These are phyloP conservation scores for Vanderwaltozyma verrucispora DNA, from an alignment of 805 yeast genomes.

Conservation along the genomic window DNA sequence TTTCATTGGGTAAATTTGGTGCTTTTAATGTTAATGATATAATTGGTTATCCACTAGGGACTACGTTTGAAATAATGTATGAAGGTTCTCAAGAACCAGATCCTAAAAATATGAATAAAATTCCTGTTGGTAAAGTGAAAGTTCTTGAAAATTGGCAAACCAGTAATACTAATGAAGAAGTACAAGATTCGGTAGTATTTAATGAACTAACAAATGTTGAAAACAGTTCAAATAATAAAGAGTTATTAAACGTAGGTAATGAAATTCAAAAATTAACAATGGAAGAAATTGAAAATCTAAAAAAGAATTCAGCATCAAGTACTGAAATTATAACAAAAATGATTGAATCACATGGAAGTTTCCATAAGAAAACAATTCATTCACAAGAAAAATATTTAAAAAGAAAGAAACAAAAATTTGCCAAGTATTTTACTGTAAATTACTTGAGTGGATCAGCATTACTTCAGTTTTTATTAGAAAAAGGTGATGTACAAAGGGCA, in stretches of 20 bases:
- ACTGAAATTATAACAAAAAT: constrained; percentile 64
- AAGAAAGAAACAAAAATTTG: constrained; percentile 85
- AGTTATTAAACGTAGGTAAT: constrained; percentile 57
- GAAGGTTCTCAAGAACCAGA: constrained; percentile 8
- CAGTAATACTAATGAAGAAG: not conserved
- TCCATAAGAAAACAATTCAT: constrained; percentile 77
- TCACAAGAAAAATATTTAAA: constrained; percentile 88
- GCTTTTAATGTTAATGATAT: constrained; percentile 63
- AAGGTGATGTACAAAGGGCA: constrained; percentile 57
- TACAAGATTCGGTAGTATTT: constrained; percentile 9
- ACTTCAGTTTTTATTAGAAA: constrained; percentile 64
- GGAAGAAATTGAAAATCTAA: constrained; percentile 79
- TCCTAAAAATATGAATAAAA: constrained; percentile 12
- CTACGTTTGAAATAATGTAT: constrained; percentile 73
- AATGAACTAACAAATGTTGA: constrained; percentile 21
- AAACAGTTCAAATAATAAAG: constrained; percentile 53
- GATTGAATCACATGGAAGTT: constrained; percentile 74
- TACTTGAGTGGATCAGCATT: constrained; percentile 61
- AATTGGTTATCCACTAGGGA: constrained; percentile 78
- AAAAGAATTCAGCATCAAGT: constrained; percentile 47
- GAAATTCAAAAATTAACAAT: constrained; percentile 61
- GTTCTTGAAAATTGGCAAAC: constrained; percentile 6
- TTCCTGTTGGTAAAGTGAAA: constrained; percentile 20
- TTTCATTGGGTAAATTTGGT: constrained; percentile 88
- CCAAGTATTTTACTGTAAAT: constrained; percentile 75